Evolutionary conservation across 257 asterid species (phyloP), one percentile per base, ranked within the genome.

Genomic region (Knoxia roxburghii): DNA sequence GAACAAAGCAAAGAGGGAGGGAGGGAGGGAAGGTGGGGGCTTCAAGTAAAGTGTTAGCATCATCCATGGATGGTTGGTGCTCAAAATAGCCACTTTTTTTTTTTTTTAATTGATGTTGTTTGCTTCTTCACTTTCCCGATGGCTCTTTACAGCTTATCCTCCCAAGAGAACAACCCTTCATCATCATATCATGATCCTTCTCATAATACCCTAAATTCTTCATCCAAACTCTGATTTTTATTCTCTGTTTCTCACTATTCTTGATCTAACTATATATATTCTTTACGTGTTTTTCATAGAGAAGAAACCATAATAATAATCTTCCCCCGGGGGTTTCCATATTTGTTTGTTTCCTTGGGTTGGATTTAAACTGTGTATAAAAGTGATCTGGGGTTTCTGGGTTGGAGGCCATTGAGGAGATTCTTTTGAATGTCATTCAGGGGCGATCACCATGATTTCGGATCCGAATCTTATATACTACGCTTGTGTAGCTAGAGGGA

Each of bases 401-500:
- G 41, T 37, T 9, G 4, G 4, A 4, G 9, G 41, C n/a, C 48
- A 43, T 70, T 66, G 8, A 61, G 20, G 51, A 20, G 41, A 32
- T 65, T 50, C 26, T 53, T 40, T 67, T 71, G 70, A 61, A 48
- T 66, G 63, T 58, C 62, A 66, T 58, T 56, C 17, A 4, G 20
- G 7, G 53, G 62, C 11, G 72, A 59, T 11, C 43, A 73, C 70
- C 49, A 84, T 84, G 98, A 80, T 77, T 73, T 63, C 68, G 50
- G 83, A 86, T 80, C 90, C 90, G 57, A 79, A 73, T 75, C 75
- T 83, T 51, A 79, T 93, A 59, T 76, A 80, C 37, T 93, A 86
- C 68, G 87, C 88, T 76, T 93, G 97, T 76, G 79, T 93, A 62
- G 99, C 96, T 1, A 79, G 70, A 29, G 94, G 81, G 48, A 64